Conservation (phyloP, 257 asterid genomes). For the Striga asiatica region DNA sequence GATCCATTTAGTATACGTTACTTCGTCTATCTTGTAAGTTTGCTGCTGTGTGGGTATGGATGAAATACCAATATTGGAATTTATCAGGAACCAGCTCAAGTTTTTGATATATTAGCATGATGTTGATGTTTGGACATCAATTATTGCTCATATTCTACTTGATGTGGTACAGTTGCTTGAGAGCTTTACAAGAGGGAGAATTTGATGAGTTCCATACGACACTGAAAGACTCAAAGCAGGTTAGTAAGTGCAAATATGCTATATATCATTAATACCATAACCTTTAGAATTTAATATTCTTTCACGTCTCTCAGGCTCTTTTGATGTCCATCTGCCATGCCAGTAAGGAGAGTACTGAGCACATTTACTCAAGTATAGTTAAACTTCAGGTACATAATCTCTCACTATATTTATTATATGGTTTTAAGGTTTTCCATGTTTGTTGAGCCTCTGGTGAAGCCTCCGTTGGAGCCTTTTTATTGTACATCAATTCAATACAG, state of each 20-base stretch:
- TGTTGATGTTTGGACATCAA: slow-evolving; percentile 6
- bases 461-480: slow-evolving; percentile 7
- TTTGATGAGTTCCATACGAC: slow-evolving; percentile 52
- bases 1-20: no score
- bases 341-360: slow-evolving; percentile 89
- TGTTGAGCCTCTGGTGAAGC: slow-evolving; percentile 11
- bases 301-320: slow-evolving; percentile 52
- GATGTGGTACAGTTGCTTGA: slow-evolving; percentile 58
- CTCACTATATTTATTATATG: not conserved
- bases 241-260: slow-evolving; percentile 19
- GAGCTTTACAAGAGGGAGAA: slow-evolving; percentile 79
- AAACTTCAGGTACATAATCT: slow-evolving; percentile 70
- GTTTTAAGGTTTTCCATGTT: not conserved
- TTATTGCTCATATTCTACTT: slow-evolving; percentile 18
- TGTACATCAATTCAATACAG: slow-evolving; percentile 1
- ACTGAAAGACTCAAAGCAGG: slow-evolving; percentile 74
- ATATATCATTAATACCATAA: not conserved
- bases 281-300: slow-evolving; percentile 8
- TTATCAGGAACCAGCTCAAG: not conserved
- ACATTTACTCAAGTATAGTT: slow-evolving; percentile 62
- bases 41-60: no score
- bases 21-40: no score
- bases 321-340: slow-evolving; percentile 76
- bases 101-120: not conserved
- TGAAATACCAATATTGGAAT: no score